Conservation (phyloP, 2,329 filamentous ascomycete genomes). For the Zymoseptoria pseudotritici region DNA sequence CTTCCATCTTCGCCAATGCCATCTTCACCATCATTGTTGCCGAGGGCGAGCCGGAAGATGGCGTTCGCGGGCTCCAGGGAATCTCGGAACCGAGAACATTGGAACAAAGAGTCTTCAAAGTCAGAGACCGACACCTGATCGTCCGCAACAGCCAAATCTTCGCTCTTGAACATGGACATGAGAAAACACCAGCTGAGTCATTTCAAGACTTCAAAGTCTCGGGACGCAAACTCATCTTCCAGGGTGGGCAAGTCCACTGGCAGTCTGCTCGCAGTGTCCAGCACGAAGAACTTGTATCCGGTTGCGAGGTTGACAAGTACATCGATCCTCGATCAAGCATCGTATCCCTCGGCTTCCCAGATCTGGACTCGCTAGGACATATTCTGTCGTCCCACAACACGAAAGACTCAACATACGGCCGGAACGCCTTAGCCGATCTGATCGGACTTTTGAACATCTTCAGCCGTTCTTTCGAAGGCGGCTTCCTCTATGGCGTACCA, state of each 20-base stretch:
- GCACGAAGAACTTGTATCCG: background rate
- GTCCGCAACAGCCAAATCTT: background rate
- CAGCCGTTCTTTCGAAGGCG: background rate
- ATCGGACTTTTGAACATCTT: background rate
- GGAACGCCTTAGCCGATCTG: background rate
- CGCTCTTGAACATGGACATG: background rate
- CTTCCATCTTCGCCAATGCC: background rate
- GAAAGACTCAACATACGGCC: background rate
- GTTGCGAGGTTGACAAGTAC: background rate
- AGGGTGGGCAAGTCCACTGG: background rate
- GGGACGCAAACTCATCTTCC: background rate
- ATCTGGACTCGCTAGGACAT: background rate
- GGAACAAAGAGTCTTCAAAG: background rate
- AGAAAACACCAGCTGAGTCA: background rate
- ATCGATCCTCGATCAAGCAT: background rate
- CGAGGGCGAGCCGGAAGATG: background rate
- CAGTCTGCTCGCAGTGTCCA: background rate
- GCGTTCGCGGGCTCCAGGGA: background rate
- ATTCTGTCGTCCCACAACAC: background rate
- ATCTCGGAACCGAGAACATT: background rate
- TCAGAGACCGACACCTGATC: background rate
- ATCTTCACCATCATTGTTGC: background rate
- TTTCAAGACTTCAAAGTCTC: slow-evolving; percentile 1
- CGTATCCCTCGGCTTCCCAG: background rate
- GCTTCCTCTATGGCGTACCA: slow-evolving; percentile 1